A percentile compares a stretch with the other conserved stretches of the same genome.
Evolutionary conservation across 2,329 filamentous ascomycete genomes (phyloP).

Genomic region (Westerdykella aurantiaca): DNA sequence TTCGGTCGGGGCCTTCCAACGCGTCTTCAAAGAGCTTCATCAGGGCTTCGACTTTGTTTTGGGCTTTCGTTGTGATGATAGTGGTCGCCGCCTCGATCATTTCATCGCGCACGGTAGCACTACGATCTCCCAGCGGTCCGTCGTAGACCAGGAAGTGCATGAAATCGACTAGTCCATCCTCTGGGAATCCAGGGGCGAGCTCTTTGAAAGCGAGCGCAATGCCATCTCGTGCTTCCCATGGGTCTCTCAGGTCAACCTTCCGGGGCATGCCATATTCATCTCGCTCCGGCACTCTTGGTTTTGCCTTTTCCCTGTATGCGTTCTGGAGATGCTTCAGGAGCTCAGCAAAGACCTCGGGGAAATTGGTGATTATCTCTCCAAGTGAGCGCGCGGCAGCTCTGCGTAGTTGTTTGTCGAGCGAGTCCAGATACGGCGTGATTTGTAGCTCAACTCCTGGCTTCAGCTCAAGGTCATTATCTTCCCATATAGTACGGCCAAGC

Average conservation of each 20-base stretch:
- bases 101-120: constrained; percentile 68
- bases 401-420: constrained; percentile 73
- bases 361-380: constrained; percentile 62
- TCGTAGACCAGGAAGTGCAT: constrained; percentile 79
- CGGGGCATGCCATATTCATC: constrained; percentile 93
- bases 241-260: constrained; percentile 80
- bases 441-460: constrained; percentile 58
- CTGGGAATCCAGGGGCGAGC: constrained; percentile 64
- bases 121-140: constrained; percentile 81
- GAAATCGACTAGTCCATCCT: constrained; percentile 66
- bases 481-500: constrained; percentile 84
- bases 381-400: constrained; percentile 77
- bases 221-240: constrained; percentile 87
- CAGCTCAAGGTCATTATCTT: constrained; percentile 77
- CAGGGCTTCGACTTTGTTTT: constrained; percentile 74
- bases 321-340: constrained; percentile 62
- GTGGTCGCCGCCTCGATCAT: constrained; percentile 88
- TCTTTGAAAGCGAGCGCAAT: constrained; percentile 83
- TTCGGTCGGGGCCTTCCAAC: constrained; percentile 78
- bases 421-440: constrained; percentile 74
- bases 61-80: constrained; percentile 75
- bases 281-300: constrained; percentile 73
- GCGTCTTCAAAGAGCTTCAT: constrained; percentile 90
- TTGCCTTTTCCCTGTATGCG: constrained; percentile 72
- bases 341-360: constrained; percentile 55